Conservation (phyloP, 1,284 basidiomycete species). For the Sanghuangporus baumii region DNA sequence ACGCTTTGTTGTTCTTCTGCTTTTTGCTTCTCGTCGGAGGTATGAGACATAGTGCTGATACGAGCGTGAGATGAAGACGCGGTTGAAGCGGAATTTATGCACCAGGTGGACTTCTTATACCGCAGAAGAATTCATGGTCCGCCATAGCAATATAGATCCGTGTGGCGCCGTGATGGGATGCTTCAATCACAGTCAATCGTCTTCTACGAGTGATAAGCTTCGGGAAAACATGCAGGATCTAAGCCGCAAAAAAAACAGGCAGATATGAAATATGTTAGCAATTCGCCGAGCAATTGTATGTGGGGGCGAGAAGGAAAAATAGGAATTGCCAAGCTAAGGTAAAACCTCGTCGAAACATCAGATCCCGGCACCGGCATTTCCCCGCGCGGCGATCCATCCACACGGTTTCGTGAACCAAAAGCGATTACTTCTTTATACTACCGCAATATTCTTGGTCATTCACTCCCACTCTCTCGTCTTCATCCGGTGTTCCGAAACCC, state of each 20-base stretch:
- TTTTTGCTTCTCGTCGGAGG: conserved; percentile 2
- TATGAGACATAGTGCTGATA: conserved; percentile 8
- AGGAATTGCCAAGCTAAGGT: background rate
- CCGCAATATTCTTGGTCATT: background rate
- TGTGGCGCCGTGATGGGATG: background rate
- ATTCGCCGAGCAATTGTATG: background rate
- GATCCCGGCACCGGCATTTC: background rate
- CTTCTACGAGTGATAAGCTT: background rate
- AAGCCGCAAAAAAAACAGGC: background rate
- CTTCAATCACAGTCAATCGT: background rate
- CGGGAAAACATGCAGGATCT: background rate
- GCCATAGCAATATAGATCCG: background rate
- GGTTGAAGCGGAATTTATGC: background rate
- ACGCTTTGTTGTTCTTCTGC: conserved; percentile 2
- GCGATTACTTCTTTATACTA: background rate
- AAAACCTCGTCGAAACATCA: background rate
- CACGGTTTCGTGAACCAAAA: background rate
- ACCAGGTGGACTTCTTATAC: background rate
- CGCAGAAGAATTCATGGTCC: background rate
- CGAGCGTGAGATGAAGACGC: background rate
- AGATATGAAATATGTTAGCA: background rate
- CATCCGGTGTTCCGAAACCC: background rate
- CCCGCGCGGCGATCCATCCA: background rate
- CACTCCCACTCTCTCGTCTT: background rate
- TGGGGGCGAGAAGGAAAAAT: background rate